These are phyloP conservation scores for Gossypium bickii DNA, from an alignment of 345 rosid genomes.

Conservation along the genomic window DNA sequence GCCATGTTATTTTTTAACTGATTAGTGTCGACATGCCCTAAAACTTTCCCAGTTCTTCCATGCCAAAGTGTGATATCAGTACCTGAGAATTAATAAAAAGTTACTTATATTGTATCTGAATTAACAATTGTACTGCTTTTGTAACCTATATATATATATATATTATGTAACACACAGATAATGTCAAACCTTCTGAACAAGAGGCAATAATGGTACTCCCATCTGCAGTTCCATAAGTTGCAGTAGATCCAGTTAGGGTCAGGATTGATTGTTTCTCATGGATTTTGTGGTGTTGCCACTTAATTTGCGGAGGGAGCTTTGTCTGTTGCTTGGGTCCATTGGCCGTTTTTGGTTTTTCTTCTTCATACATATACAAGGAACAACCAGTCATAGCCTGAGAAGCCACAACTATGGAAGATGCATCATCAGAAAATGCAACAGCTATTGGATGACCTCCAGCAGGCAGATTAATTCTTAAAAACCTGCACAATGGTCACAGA, in stretches of 20 bases:
- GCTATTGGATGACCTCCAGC: slow-evolving; percentile 89
- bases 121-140: background rate
- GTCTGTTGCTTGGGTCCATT: slow-evolving; percentile 56
- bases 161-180: background rate
- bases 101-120: background rate
- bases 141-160: background rate
- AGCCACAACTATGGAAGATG: slow-evolving; percentile 76
- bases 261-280: slow-evolving; percentile 60
- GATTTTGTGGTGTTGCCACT: slow-evolving; percentile 79
- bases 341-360: slow-evolving; percentile 52
- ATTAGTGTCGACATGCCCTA: slow-evolving; percentile 90
- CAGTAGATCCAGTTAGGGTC: slow-evolving; percentile 63
- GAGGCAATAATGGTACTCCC: slow-evolving; percentile 79
- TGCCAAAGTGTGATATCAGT: slow-evolving; percentile 97
- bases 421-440: slow-evolving; percentile 68
- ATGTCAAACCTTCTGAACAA: slow-evolving; percentile 75
- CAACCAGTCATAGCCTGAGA: slow-evolving; percentile 54
- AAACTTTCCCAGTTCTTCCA: slow-evolving; percentile 75
- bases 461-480: slow-evolving; percentile 72
- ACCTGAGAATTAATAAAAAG: slow-evolving; percentile 38
- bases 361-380: slow-evolving; percentile 84
- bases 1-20: slow-evolving; percentile 93
- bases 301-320: slow-evolving; percentile 83
- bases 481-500: slow-evolving; percentile 35
- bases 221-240: slow-evolving; percentile 84